Base-by-base conservation (phyloP, 2,329 filamentous ascomycete species). In the Mariannaea elegans region DNA sequence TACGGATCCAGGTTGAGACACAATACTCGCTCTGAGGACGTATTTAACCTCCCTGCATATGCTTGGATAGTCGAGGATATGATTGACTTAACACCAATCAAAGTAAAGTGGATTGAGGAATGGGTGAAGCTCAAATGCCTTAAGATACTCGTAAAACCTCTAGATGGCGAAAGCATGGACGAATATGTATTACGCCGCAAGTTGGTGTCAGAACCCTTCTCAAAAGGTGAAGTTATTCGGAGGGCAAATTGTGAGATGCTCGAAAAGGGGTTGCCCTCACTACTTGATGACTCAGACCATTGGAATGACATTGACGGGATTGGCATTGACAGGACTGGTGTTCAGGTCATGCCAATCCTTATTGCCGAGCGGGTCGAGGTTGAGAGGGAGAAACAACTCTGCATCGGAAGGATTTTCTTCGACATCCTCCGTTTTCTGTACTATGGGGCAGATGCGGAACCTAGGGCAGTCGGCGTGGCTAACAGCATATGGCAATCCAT, bases 401-500 rank as follows among this genome's bases (percentile, higher is more conserved):
- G 16, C 10, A 29, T 52, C 31, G 18, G 13, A 1, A 19, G n/a
- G 14, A 56, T 46, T 6, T 27, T 56, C 10, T 41, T 48, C 14
- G n/a, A 48, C 12, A 52, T 52, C 14, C 38, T 52, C 5, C 13
- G n/a, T 2, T 13, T 32, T 12, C 14, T 46, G 6, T 4, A n/a
- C 2, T 14, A 19, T 8, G 18, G 41, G 19, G 7, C 19, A 39
- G 44, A 32, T 1, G 42, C 16, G 10, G 42, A 56, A 3, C 9
- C 52, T n/a, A 19, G 23, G 4, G 52, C 52, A 4, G 10, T 31
- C 6, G 52, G 42, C 4, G 14, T 48, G 12, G 52, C 52, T 16
- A 51, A 39, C 21, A 51, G 48, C 23, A 51, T 51, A 9, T 41
- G 34, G 48, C 31, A 51, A 29, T 56, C 52, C 2, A 29, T 56